Percentiles rank a stretch among this genome's conserved stretches.
These are phyloP conservation scores for Nakazawaea populi DNA, from an alignment of 805 yeast species.

Conservation along the genomic window DNA sequence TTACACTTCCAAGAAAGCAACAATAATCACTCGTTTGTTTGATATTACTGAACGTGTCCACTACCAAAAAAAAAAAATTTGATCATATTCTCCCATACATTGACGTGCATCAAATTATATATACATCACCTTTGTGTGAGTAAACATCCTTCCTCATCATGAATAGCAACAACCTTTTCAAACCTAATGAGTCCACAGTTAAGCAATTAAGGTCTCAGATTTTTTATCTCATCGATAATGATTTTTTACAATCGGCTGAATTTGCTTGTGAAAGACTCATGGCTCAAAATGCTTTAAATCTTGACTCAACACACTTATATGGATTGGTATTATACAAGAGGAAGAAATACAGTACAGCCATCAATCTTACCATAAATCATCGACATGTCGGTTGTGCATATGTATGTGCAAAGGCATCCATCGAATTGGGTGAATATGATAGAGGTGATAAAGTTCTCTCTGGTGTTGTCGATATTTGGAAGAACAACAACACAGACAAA, in stretches of 20 bases:
- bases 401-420: constrained; percentile 64
- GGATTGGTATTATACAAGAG: constrained; percentile 60
- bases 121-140: too few species aligned
- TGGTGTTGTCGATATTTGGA: constrained; percentile 31
- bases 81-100: too few species aligned
- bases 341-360: constrained; percentile 57
- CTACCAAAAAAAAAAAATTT: too few species aligned
- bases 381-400: constrained; percentile 63
- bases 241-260: constrained; percentile 68
- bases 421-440: constrained; percentile 49
- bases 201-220: constrained; percentile 47
- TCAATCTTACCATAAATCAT: constrained; percentile 34
- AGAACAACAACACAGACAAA: constrained; percentile 11
- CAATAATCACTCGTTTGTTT: too few species aligned
- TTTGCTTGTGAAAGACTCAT: constrained; percentile 79
- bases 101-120: too few species aligned
- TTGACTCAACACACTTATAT: constrained; percentile 63
- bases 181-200: not conserved
- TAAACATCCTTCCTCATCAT: not conserved
- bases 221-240: constrained; percentile 69
- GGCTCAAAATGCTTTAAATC: constrained; percentile 50
- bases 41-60: too few species aligned
- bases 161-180: not conserved
- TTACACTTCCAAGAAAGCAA: too few species aligned
- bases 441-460: constrained; percentile 51